Evolutionary conservation across 139 green algal genomes (phyloP).

Genomic region (Chlorella sp.): DNA sequence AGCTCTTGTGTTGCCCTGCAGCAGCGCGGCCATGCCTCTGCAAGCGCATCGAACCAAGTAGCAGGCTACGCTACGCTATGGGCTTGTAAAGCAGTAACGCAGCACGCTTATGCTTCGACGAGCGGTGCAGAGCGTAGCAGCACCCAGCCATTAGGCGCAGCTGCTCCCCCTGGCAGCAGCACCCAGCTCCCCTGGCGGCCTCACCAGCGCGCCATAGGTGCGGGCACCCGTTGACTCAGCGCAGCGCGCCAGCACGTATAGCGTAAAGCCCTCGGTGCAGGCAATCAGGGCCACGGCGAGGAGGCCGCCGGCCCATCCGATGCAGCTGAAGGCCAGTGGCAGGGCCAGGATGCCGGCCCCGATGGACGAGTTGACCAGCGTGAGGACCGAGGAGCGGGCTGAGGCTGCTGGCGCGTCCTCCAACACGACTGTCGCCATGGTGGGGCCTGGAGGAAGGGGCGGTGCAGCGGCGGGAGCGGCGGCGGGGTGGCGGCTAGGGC

Average conservation of each 20-base stretch:
- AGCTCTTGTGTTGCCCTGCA: too few relatives aligned
- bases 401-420: background rate
- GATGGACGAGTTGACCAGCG: background rate
- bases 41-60: too few relatives aligned
- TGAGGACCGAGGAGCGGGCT: background rate
- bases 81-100: too few relatives aligned
- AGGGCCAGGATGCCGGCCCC: background rate
- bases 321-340: background rate
- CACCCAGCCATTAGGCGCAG: too few relatives aligned
- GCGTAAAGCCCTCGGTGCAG: background rate
- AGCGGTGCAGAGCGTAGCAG: too few relatives aligned
- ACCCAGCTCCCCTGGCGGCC: background rate
- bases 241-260: background rate
- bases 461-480: too few relatives aligned
- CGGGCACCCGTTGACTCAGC: background rate
- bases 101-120: too few relatives aligned
- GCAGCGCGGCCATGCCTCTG: too few relatives aligned
- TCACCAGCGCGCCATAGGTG: slow-evolving; percentile 11
- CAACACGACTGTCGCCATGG: background rate
- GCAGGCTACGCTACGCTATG: too few relatives aligned
- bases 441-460: too few relatives aligned
- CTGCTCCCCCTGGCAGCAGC: too few relatives aligned
- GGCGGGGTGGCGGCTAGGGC: too few relatives aligned
- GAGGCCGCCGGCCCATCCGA: background rate
- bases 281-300: background rate